Percentiles rank a stretch among this genome's conserved stretches.
Evolutionary conservation across 768 basidiomycete genomes (phyloP).

Genomic region (Coprinellus aureogranulatus): DNA sequence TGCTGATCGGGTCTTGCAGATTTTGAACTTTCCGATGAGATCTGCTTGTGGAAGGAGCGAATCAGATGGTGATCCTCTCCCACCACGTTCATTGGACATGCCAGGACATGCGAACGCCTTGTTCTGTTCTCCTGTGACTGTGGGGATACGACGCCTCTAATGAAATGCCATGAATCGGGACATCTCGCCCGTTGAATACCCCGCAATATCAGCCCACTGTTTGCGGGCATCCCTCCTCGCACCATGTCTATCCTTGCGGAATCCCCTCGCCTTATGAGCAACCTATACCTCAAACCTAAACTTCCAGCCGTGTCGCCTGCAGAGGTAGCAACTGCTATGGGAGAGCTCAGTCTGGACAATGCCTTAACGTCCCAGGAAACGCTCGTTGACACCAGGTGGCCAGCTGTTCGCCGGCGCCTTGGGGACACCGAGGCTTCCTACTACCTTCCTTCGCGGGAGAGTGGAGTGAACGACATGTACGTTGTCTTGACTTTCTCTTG

Average conservation of each 20-base stretch:
- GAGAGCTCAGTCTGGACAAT: background rate
- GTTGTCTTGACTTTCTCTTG: conserved; percentile 17
- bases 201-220: too few relatives aligned
- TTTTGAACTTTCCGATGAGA: too few relatives aligned
- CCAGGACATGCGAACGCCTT: too few relatives aligned
- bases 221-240: too few relatives aligned
- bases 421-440: conserved; percentile 80
- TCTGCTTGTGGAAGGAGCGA: too few relatives aligned
- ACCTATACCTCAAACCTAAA: background rate
- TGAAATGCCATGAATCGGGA: too few relatives aligned
- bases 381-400: conserved; percentile 6
- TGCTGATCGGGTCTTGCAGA: too few relatives aligned
- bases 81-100: too few relatives aligned
- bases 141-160: too few relatives aligned
- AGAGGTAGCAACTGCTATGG: background rate
- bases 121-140: too few relatives aligned
- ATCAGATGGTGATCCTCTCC: too few relatives aligned
- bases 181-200: too few relatives aligned
- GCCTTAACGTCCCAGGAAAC: background rate
- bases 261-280: background rate
- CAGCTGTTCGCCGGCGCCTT: conserved; percentile 47
- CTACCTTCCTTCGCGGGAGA: conserved; percentile 74
- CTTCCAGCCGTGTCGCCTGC: background rate
- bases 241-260: background rate
- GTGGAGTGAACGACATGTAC: conserved; percentile 86